A percentile compares a stretch with the other conserved stretches of the same genome.
Conservation (phyloP, 805 yeast species). For the Candida ortonii region DNA sequence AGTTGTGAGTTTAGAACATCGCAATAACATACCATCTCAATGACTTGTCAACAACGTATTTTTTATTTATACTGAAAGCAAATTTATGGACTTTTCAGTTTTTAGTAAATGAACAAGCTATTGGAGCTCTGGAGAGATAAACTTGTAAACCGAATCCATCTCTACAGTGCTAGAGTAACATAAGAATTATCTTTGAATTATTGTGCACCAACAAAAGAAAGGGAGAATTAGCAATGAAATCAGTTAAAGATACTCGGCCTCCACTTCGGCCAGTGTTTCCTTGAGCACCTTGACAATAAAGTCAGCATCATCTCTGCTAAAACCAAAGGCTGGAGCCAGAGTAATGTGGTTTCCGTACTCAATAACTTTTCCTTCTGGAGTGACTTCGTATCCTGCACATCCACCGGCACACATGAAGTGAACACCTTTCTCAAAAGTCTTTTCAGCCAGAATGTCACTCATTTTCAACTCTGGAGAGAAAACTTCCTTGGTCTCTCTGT, state of each 20-base stretch:
- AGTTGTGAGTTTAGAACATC: too few relatives aligned
- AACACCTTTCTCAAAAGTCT: constrained; percentile 12
- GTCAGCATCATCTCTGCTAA: constrained; percentile 41
- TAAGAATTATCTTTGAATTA: too few relatives aligned
- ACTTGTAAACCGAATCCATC: too few relatives aligned
- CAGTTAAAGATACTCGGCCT: constrained; percentile 22
- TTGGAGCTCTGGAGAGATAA: too few relatives aligned
- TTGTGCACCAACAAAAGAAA: too few relatives aligned
- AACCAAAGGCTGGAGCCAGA: constrained; percentile 45
- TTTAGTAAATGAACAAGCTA: too few relatives aligned
- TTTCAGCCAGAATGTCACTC: constrained; percentile 8
- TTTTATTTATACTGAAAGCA: too few relatives aligned
- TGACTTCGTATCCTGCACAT: constrained; percentile 20
- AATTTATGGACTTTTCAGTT: too few relatives aligned
- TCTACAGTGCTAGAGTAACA: too few relatives aligned
- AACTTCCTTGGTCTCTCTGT: constrained; percentile 42
- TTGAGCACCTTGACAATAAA: constrained; percentile 38
- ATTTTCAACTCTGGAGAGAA: constrained; percentile 33
- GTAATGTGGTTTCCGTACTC: constrained; percentile 41
- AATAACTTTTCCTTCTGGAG: constrained; percentile 27
- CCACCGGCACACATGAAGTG: constrained; percentile 20
- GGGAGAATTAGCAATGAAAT: not conserved
- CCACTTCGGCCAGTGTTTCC: constrained; percentile 39
- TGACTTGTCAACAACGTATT: too few relatives aligned
- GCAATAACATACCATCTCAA: too few relatives aligned